Percentiles rank a stretch among this genome's conserved stretches.
Evolutionary conservation across 257 asterid genomes (phyloP).

Genomic region (Striga asiatica): DNA sequence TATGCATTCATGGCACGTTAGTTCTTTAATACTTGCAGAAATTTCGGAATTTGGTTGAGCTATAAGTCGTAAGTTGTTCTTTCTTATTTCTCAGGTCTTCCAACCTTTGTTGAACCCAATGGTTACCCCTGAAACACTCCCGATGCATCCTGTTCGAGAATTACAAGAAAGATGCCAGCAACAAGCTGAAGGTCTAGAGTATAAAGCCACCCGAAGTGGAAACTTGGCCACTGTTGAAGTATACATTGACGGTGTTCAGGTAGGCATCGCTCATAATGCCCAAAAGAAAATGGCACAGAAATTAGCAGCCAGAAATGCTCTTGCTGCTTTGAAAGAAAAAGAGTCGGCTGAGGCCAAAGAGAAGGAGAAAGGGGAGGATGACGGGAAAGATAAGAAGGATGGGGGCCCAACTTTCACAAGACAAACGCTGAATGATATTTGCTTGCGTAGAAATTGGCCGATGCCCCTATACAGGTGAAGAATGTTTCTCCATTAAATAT

Average conservation of each 20-base stretch:
- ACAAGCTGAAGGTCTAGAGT: constrained; percentile 93
- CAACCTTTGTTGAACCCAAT: constrained; percentile 86
- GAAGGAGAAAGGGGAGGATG: constrained; percentile 34
- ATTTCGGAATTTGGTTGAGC: too few species aligned
- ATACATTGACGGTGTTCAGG: constrained; percentile 77
- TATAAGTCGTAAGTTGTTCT: constrained; percentile 6
- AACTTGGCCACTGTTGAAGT: constrained; percentile 90
- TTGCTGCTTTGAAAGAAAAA: constrained; percentile 70
- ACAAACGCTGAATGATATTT: constrained; percentile 90
- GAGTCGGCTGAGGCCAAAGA: constrained; percentile 49
- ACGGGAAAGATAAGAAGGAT: constrained; percentile 54
- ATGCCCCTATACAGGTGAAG: constrained; percentile 81
- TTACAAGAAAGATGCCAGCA: constrained; percentile 98
- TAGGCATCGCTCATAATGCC: constrained; percentile 77
- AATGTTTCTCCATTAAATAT: neutral
- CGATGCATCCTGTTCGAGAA: constrained; percentile 97
- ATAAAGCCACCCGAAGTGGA: constrained; percentile 74
- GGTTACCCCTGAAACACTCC: constrained; percentile 99
- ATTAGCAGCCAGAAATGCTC: constrained; percentile 95
- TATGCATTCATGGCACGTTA: neutral
- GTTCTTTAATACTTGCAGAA: neutral
- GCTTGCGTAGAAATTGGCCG: constrained; percentile 94
- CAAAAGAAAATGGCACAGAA: constrained; percentile 99
- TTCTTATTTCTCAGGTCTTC: constrained; percentile 45
- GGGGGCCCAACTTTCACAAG: constrained; percentile 79